Percentiles rank a stretch among this genome's conserved stretches.
These are phyloP conservation scores for Elaeis oleifera DNA, from an alignment of 202 grass and related monocot species.

Conservation along the genomic window DNA sequence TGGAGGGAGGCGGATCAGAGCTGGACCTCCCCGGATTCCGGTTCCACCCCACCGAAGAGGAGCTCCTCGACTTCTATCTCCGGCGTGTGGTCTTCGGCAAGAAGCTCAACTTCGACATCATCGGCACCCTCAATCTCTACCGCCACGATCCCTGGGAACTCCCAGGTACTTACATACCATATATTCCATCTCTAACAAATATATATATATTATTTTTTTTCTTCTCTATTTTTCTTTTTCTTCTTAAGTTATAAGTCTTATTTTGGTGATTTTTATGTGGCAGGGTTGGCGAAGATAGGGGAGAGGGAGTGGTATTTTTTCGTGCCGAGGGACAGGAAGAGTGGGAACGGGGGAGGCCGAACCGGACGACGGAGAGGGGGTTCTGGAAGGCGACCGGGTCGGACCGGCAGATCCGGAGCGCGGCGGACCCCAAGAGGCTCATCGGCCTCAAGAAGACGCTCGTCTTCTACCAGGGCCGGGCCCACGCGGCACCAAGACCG, in stretches of 20 bases:
- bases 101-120: slow-evolving; percentile 72
- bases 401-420: slow-evolving; percentile 40
- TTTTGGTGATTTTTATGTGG: not conserved
- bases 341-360: slow-evolving; percentile 57
- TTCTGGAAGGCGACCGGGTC: slow-evolving; percentile 97
- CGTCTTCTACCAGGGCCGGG: slow-evolving; percentile 79
- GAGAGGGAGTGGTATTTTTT: slow-evolving; percentile 98
- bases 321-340: slow-evolving; percentile 59
- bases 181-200: not conserved
- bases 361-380: slow-evolving; percentile 68
- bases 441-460: slow-evolving; percentile 91
- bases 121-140: slow-evolving; percentile 73
- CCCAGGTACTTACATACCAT: slow-evolving; percentile 34
- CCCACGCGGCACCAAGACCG: slow-evolving; percentile 57
- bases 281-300: slow-evolving; percentile 68
- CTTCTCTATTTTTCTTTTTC: not conserved
- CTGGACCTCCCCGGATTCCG: slow-evolving; percentile 69
- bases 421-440: slow-evolving; percentile 33
- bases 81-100: slow-evolving; percentile 37
- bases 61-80: slow-evolving; percentile 84
- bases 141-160: slow-evolving; percentile 79
- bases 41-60: slow-evolving; percentile 91
- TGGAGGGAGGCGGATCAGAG: slow-evolving; percentile 15
- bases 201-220: no score
- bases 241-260: not conserved